Evolutionary conservation across 129 eudicot genomes (phyloP), one percentile per base, ranked within the genome.

Genomic region (Flaveria brownii): DNA sequence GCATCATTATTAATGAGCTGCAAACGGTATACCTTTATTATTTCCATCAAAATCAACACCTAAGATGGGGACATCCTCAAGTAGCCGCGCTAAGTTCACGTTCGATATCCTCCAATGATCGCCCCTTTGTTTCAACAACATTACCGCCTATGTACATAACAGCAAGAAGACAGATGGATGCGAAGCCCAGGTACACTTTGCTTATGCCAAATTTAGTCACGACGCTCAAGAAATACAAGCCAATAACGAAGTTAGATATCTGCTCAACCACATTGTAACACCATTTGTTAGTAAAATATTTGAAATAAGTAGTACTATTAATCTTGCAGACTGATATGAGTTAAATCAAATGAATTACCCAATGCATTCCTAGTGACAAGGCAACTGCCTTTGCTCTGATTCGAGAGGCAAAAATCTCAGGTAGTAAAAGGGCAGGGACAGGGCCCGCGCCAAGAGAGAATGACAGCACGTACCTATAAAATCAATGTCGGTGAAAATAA

Each of bases 401-500:
- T 78, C 98, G 86, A n/a, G 96, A 93, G 61, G 98, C 89, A 61
- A 93, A 93, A 28, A 93, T 93, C 67, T 93, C 98, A 2, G 98
- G 98, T 68, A 93, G 92, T 75, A 93, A 84, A 67, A 93, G 95
- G 73, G 94, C 96, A 66, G 98, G 98, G 67, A 93, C 98, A 47
- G 98, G 98, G 67, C 98, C 98, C 57, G 98, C 98, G 72, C 98
- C 98, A 77, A 93, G 96, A 14, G 98, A 90, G 63, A 93, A 93
- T 47, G 96, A 93, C 55, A 93, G 71, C 70, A 93, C 96, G 17
- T 93, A 93, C 52, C 98, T 93, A 80, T 9, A 41, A n/a, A 74
- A 45, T 72, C 9, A 15, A 14, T 50, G 70, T 70, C 66, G 55
- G 77, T 42, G 71, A 36, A 28, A 23, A 46, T 18, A 28, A 9